Evolutionary conservation across 345 rosid species (phyloP), one percentile per base, ranked within the genome.

Genomic region (Cardiospermum halicacabum): DNA sequence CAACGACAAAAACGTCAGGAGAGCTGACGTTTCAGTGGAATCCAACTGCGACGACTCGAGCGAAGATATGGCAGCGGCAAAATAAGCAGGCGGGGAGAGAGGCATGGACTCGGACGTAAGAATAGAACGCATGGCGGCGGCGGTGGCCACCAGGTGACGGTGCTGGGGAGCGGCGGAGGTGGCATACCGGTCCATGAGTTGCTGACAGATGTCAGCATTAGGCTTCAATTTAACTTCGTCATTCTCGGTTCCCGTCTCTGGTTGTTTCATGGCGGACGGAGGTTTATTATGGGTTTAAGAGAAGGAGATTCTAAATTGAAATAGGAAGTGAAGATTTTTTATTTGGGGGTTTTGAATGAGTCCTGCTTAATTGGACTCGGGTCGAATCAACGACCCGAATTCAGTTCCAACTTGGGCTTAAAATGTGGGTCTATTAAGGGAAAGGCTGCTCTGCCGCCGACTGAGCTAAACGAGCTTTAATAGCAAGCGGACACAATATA

Each of bases 111-210:
- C 96, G 4, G 92, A 61, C 26, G 77, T 59, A 69, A 94, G 96
- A 10, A 91, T 87, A 28, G 99, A 85, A 56, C 95, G 96, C 78
- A 89, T 84, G 21, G 99, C 89, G 43, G 84, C 93, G 34, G 96
- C 89, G 25, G 94, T 82, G 61, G 98, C 98, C 43, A 90, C 73
- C 48, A 92, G 93, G 75, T 92, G 98, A 64, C 92, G 84, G 73
- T 91, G 96, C 67, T 94, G 97, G 0, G 85, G 74, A 45, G 99
- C 97, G 1, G 96, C 74, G 36, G 95, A 94, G 39, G 86, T 72
- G 48, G 92, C 78, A 55, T 94, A 94, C 25, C 99, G 97, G 72
- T 85, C 89, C 84, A 94, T 81, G 53, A 94, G 91, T 59, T 88
- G 95, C 58, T 84, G 89, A 76, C 87, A 94, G 63, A 94, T 70